Evolutionary conservation across 176 grass and related monocot species (phyloP).

Genomic region (Melocanna baccifera): DNA sequence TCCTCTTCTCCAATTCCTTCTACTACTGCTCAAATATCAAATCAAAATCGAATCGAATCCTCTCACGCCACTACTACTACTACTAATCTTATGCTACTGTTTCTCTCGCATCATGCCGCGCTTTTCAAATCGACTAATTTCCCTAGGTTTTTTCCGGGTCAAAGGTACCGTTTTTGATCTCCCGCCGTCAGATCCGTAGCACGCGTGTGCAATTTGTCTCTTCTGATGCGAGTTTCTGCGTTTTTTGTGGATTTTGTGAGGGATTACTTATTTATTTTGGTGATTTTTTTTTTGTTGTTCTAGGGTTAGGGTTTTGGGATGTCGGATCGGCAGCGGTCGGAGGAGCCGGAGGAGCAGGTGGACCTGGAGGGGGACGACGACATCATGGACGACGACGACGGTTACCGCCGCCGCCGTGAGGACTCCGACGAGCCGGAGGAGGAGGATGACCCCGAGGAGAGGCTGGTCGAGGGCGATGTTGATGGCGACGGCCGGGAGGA

Average conservation of each 20-base stretch:
- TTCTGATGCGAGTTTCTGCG: neutral
- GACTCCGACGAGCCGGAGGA: slow-evolving; percentile 62
- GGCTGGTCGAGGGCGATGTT: neutral
- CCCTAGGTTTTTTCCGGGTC: slow-evolving; percentile 39
- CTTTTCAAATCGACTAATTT: slow-evolving; percentile 29
- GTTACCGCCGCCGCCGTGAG: slow-evolving; percentile 43
- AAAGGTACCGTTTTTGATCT: slow-evolving; percentile 38
- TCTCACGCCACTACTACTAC: slow-evolving; percentile 2
- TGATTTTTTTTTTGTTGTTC: neutral
- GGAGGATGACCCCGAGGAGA: slow-evolving; percentile 37
- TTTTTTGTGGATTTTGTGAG: neutral
- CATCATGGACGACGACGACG: slow-evolving; percentile 78
- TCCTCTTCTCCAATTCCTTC: slow-evolving; percentile 11
- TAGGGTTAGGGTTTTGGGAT: slow-evolving; percentile 45
- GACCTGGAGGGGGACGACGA: slow-evolving; percentile 92
- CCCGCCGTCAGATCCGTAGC: slow-evolving; percentile 26
- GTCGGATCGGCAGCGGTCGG: slow-evolving; percentile 52
- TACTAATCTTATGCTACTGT: slow-evolving; percentile 28
- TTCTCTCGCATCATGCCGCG: slow-evolving; percentile 39
- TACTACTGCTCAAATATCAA: neutral
- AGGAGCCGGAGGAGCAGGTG: slow-evolving; percentile 93
- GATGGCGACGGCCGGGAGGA: slow-evolving; percentile 9
- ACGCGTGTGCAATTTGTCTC: neutral
- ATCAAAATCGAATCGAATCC: slow-evolving; percentile 33
- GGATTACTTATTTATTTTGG: neutral